phyloP scores from a whole-genome alignment of 2,329 filamentous ascomycete species.

The Exophiala spinifera region DNA sequence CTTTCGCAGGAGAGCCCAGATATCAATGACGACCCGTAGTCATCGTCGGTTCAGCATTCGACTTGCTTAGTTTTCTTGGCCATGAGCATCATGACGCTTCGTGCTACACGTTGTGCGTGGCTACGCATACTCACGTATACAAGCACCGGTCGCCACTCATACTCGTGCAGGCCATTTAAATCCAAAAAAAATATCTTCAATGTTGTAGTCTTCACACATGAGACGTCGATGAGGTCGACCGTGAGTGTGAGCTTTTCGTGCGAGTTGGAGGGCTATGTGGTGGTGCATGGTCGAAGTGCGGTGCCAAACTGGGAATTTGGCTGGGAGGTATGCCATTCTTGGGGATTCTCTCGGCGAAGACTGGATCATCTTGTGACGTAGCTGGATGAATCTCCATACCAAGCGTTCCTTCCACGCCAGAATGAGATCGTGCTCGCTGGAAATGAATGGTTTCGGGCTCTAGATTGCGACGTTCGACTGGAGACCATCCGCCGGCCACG shows the following conservation, averaged over 20 bases:
- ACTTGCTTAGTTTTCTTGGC: not conserved
- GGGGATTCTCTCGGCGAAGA: constrained; percentile 39
- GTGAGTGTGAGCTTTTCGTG: constrained; percentile 22
- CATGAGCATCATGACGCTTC: not conserved
- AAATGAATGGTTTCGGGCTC: constrained; percentile 38
- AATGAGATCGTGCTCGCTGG: constrained; percentile 36
- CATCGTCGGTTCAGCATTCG: not conserved
- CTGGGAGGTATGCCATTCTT: constrained; percentile 42
- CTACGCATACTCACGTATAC: too few relatives aligned
- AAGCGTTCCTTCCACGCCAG: constrained; percentile 40
- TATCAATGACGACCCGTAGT: not conserved
- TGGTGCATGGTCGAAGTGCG: constrained; percentile 44
- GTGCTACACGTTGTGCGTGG: too few relatives aligned
- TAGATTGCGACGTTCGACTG: constrained; percentile 48
- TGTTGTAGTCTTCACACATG: not conserved
- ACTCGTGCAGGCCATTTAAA: too few relatives aligned
- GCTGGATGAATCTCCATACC: constrained; percentile 49
- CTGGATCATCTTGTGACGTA: constrained; percentile 45
- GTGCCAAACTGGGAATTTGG: constrained; percentile 45
- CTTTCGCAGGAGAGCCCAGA: not conserved
- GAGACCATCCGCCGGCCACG: constrained; percentile 60
- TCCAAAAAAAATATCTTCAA: not conserved
- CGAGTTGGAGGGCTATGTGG: constrained; percentile 23
- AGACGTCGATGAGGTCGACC: constrained; percentile 12
- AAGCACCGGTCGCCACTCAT: too few relatives aligned